phyloP scores from a whole-genome alignment of 2,329 filamentous ascomycete genomes.

The Geosmithia morbida region DNA sequence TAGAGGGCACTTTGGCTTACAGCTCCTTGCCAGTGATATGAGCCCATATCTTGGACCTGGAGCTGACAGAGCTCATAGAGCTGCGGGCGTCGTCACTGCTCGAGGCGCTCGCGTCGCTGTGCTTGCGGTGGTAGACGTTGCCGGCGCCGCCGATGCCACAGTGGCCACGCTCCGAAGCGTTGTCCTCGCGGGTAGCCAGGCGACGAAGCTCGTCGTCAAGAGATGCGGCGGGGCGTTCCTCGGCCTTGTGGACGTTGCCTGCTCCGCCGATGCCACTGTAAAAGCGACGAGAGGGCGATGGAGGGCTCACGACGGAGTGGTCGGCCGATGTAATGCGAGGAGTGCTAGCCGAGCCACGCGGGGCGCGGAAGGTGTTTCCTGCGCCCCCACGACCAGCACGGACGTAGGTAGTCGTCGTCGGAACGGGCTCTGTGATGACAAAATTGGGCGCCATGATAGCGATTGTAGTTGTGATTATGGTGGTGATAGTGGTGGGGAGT shows the following conservation, averaged over 20 bases:
- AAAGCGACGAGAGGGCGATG: conserved; percentile 32
- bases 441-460: conserved; percentile 27
- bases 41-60: conserved; percentile 17
- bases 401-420: conserved; percentile 30
- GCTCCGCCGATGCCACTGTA: conserved; percentile 53
- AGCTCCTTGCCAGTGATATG: conserved; percentile 1
- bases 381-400: conserved; percentile 41
- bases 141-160: conserved; percentile 54
- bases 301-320: conserved; percentile 20
- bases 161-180: conserved; percentile 33
- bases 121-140: conserved; percentile 38
- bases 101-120: conserved; percentile 5
- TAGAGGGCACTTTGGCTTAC: background rate
- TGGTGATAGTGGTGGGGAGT: background rate
- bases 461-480: background rate
- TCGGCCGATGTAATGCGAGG: conserved; percentile 20
- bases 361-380: conserved; percentile 38
- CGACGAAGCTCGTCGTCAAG: conserved; percentile 31
- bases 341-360: conserved; percentile 24
- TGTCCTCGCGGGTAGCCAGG: conserved; percentile 22
- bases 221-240: conserved; percentile 30
- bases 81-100: conserved; percentile 12
- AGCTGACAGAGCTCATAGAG: conserved; percentile 21
- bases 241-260: conserved; percentile 41
- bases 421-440: conserved; percentile 33